Evolutionary conservation across 2,329 filamentous ascomycete genomes (phyloP).

Genomic region (Colletotrichum salicis): DNA sequence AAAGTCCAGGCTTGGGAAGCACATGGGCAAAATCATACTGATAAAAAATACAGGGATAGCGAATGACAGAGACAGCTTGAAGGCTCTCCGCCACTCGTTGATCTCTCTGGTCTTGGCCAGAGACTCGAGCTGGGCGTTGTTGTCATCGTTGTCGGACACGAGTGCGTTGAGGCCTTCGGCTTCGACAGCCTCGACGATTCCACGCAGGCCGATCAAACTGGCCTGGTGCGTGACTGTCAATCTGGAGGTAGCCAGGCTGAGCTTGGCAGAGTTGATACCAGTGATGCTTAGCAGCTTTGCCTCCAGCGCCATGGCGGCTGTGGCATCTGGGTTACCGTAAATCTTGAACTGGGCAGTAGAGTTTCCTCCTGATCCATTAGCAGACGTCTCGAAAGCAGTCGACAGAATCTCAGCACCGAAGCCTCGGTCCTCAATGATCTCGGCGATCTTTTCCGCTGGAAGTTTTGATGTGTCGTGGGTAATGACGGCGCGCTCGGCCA

Average conservation of each 20-base stretch:
- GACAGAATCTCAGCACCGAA: constrained; percentile 89
- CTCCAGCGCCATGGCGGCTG: constrained; percentile 78
- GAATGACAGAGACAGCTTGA: constrained; percentile 80
- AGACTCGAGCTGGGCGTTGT: constrained; percentile 95
- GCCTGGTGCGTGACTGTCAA: constrained; percentile 80
- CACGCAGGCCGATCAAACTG: constrained; percentile 78
- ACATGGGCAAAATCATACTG: constrained; percentile 95
- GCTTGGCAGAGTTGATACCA: constrained; percentile 78
- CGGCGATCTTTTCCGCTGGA: constrained; percentile 77
- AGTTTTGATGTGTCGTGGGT: constrained; percentile 82
- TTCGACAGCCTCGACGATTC: constrained; percentile 85
- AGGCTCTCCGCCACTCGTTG: constrained; percentile 87
- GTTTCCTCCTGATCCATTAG: constrained; percentile 50
- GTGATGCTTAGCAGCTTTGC: constrained; percentile 70
- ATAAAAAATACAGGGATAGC: constrained; percentile 91
- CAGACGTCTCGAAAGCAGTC: constrained; percentile 69
- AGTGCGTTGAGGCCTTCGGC: constrained; percentile 87
- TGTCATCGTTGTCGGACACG: constrained; percentile 91
- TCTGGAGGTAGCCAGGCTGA: constrained; percentile 79
- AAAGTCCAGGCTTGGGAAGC: constrained; percentile 78
- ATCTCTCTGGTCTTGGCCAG: constrained; percentile 97
- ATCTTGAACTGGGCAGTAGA: constrained; percentile 82
- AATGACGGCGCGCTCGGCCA: constrained; percentile 91
- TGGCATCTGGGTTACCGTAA: constrained; percentile 80
- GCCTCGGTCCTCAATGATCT: constrained; percentile 88